A percentile compares a stretch with the other conserved stretches of the same genome.
Evolutionary conservation across 1,139 yeast genomes (phyloP).

Genomic region (Debaryomycetaceae sp.): DNA sequence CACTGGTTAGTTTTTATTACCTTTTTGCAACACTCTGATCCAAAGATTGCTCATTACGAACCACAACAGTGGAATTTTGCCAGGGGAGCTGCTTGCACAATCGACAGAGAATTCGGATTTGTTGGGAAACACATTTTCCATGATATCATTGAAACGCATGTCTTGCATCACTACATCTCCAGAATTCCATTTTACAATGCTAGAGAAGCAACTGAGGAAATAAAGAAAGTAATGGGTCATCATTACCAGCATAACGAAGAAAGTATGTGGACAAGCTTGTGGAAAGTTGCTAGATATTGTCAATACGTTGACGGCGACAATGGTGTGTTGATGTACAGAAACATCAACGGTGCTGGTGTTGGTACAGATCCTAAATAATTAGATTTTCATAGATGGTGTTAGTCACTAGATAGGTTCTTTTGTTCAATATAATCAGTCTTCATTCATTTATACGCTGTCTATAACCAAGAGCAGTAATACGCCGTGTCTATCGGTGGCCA

Average conservation of each 20-base stretch:
- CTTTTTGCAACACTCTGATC: conserved; percentile 58
- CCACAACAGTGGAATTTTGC: conserved; percentile 60
- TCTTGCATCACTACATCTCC: conserved; percentile 58
- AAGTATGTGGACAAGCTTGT: conserved; percentile 55
- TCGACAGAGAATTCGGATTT: conserved; percentile 61
- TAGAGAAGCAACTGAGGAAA: conserved; percentile 56
- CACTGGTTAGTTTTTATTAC: conserved; percentile 66
- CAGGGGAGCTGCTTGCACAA: conserved; percentile 65
- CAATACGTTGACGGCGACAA: conserved; percentile 60
- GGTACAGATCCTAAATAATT: conserved; percentile 25
- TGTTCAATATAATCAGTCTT: not conserved
- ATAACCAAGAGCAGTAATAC: too few relatives aligned
- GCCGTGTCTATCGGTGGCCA: too few relatives aligned
- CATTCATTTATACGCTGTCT: too few relatives aligned
- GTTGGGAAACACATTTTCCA: conserved; percentile 57
- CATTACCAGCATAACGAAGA: conserved; percentile 53
- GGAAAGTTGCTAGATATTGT: conserved; percentile 55
- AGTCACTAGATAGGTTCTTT: not conserved
- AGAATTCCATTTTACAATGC: conserved; percentile 64
- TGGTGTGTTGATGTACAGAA: conserved; percentile 61
- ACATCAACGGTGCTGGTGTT: conserved; percentile 48
- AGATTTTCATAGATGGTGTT: conserved; percentile 5
- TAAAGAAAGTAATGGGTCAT: conserved; percentile 57
- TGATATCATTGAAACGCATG: conserved; percentile 64
- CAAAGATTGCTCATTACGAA: conserved; percentile 56